Percentiles rank a stretch among this genome's conserved stretches.
Evolutionary conservation across 148 eudicot species (phyloP).

Genomic region (Fagopyrum esculentum): DNA sequence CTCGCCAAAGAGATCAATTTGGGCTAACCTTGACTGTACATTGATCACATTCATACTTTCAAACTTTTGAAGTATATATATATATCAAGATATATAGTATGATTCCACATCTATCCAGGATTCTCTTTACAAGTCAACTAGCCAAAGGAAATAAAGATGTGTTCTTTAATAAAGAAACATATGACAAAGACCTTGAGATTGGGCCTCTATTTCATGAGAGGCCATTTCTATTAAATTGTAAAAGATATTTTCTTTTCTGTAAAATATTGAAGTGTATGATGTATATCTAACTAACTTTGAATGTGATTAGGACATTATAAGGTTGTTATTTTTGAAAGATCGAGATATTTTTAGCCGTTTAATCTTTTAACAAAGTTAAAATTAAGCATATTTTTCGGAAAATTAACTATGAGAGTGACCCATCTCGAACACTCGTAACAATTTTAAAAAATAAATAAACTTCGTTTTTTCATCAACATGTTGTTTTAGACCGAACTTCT

Average conservation of each 20-base stretch:
- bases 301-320: no score
- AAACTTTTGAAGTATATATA: not conserved
- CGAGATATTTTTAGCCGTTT: no score
- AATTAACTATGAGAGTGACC: no score
- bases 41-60: not conserved
- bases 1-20: conserved; percentile 75
- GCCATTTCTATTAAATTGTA: not conserved
- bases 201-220: not conserved
- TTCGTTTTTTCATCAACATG: no score
- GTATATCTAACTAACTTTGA: no score
- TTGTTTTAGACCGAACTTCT: no score
- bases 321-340: no score
- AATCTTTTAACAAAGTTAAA: no score
- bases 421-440: no score
- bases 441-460: no score
- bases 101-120: not conserved
- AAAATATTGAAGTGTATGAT: no score
- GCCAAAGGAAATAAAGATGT: not conserved
- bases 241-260: not conserved
- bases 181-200: not conserved
- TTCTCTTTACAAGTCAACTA: not conserved
- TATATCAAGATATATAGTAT: not conserved
- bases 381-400: no score
- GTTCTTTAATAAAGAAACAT: not conserved
- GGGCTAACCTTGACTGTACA: conserved; percentile 56